These are phyloP conservation scores for Saturnispora besseyi DNA, from an alignment of 805 yeast species.

Conservation along the genomic window DNA sequence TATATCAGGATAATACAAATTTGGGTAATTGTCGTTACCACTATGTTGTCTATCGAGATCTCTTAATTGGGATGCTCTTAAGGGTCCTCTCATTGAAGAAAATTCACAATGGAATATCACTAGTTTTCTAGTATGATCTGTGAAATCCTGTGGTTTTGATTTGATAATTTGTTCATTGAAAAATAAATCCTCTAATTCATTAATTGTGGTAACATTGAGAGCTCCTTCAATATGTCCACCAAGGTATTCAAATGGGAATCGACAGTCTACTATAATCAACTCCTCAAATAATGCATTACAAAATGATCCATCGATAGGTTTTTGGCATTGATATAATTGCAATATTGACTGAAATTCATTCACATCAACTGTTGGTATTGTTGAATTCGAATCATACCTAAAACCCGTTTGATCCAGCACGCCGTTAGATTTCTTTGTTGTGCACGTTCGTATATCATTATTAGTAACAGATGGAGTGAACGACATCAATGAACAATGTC, in stretches of 20 bases:
- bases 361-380: slow-evolving; percentile 61
- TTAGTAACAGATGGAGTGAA: not conserved
- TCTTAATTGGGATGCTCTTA: slow-evolving; percentile 80
- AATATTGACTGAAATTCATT: slow-evolving; percentile 49
- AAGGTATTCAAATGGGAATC: slow-evolving; percentile 83
- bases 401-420: slow-evolving; percentile 5
- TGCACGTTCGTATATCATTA: not conserved
- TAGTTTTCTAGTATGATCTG: slow-evolving; percentile 31
- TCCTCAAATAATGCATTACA: slow-evolving; percentile 41
- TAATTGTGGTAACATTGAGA: slow-evolving; percentile 62
- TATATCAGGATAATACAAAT: slow-evolving; percentile 79
- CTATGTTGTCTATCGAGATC: slow-evolving; percentile 71
- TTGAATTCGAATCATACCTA: not conserved
- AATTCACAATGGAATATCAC: slow-evolving; percentile 92
- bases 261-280: slow-evolving; percentile 66
- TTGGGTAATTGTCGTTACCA: slow-evolving; percentile 56
- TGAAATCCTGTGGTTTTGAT: slow-evolving; percentile 19
- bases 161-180: slow-evolving; percentile 21
- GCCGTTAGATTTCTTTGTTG: not conserved
- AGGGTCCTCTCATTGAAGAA: slow-evolving; percentile 88
- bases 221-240: slow-evolving; percentile 93
- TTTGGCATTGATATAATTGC: slow-evolving; percentile 28
- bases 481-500: slow-evolving; percentile 2
- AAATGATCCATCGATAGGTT: slow-evolving; percentile 18
- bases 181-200: slow-evolving; percentile 54